A percentile compares a stretch with the other conserved stretches of the same genome.
phyloP scores from a whole-genome alignment of 495 filamentous ascomycete genomes.

The Viridothelium virens region DNA sequence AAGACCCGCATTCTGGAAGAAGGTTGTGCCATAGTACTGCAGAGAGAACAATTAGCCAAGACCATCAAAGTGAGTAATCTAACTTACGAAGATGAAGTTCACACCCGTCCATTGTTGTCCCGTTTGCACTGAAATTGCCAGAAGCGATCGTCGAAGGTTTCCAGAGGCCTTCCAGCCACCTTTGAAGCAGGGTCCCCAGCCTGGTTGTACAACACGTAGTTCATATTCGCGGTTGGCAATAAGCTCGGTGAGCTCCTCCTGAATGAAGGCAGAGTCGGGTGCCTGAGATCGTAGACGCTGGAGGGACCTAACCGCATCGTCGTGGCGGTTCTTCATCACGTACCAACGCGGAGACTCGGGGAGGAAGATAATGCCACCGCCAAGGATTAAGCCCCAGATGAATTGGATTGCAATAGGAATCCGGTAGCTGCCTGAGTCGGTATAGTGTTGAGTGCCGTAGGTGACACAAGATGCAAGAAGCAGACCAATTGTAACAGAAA shows the following conservation, averaged over 20 bases:
- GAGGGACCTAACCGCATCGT: slow-evolving; percentile 46
- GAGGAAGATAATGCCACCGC: slow-evolving; percentile 48
- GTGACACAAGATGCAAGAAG: slow-evolving; percentile 65
- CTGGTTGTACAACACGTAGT: slow-evolving; percentile 31
- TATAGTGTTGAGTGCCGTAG: slow-evolving; percentile 56
- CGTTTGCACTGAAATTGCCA: slow-evolving; percentile 68
- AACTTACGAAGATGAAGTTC: slow-evolving; percentile 70
- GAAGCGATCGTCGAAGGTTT: slow-evolving; percentile 65
- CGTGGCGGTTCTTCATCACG: slow-evolving; percentile 34
- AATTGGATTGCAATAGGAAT: slow-evolving; percentile 65
- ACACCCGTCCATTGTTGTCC: slow-evolving; percentile 76
- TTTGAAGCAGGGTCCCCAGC: slow-evolving; percentile 62
- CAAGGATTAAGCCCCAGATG: slow-evolving; percentile 59
- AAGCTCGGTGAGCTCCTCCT: slow-evolving; percentile 64
- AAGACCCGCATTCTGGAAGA: slow-evolving; percentile 65
- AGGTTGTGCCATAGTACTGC: slow-evolving; percentile 68
- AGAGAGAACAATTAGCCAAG: background rate
- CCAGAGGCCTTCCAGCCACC: slow-evolving; percentile 51
- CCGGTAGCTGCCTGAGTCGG: slow-evolving; percentile 58
- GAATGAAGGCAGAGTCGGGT: slow-evolving; percentile 55
- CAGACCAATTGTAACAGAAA: slow-evolving; percentile 65
- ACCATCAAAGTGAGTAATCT: background rate
- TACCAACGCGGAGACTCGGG: slow-evolving; percentile 41
- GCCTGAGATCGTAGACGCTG: slow-evolving; percentile 46
- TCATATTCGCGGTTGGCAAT: slow-evolving; percentile 63